Base-by-base conservation (phyloP, 768 basidiomycete genomes). In the Trametes cingulata region DNA sequence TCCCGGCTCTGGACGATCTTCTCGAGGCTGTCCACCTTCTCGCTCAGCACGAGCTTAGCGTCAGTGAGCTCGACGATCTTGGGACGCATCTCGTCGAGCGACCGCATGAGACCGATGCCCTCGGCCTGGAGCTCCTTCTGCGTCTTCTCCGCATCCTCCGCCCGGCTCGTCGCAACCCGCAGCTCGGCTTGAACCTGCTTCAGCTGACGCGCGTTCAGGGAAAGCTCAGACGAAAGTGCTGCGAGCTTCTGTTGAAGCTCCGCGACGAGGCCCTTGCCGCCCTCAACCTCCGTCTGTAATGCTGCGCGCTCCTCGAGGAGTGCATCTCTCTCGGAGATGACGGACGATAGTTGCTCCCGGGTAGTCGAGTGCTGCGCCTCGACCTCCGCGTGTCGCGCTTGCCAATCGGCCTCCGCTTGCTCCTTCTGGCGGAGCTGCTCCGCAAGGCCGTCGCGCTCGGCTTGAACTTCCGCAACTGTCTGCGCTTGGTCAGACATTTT, bases 41-140 rank as follows among this genome's bases (percentile, higher is more conserved):
- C 89, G 43, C 79, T 77, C 9, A 91, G 78, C 60, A 89, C 83
- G 14, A 90, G 74, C 70, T 87, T 91, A 61, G 78, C 80, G 37
- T 85, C 82, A 2, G 89, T 91, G 54, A 95, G 77, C 69, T 91
- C 86, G 20, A 93, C 86, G 62, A 93, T 85, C 76, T 93, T 93
- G 40, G 90, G 84, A 29, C 88, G 83, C 85, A 93, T 88, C 73
- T 93, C 91, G 63, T 93, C 87, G 60, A 94, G 74, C n/a, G 89
- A 86, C 27, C 80, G 83, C 85, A 93, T 83, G 35, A 95, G 80
- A 52, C 78, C 80, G n/a, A 82, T 85, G 40, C 92, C 91, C 72
- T 95, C 93, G 0, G 77, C 75, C 67, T 93, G 92, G 3, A 95
- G 78, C 60, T 83, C 85, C 67, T 83, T 83, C 67, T 91, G 87